These are phyloP conservation scores for Chenopodium formosanum DNA, from an alignment of 148 eudicot genomes.

Conservation along the genomic window DNA sequence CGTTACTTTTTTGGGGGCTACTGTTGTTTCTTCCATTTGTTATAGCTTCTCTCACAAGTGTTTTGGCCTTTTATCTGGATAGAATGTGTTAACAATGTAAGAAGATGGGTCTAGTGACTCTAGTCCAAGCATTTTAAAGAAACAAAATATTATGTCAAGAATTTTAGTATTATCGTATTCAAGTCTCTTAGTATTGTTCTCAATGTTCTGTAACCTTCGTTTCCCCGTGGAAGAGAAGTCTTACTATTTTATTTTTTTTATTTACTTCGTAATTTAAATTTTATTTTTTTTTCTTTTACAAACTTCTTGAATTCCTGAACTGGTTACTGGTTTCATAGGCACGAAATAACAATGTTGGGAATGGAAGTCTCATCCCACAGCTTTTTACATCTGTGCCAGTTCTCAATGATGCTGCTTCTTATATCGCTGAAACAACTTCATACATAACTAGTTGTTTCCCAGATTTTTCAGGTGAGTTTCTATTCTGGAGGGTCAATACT, in stretches of 20 bases:
- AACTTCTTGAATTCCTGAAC: neutral
- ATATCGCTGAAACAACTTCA: conserved; percentile 72
- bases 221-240: too few relatives aligned
- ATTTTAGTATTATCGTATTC: neutral
- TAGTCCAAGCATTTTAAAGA: neutral
- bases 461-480: conserved; percentile 47
- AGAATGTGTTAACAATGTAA: neutral
- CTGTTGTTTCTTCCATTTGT: neutral
- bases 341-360: conserved; percentile 34
- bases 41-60: neutral
- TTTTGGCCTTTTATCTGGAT: neutral
- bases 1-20: neutral
- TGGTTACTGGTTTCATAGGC: conserved; percentile 44
- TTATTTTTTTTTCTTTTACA: too few relatives aligned
- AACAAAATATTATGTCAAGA: neutral
- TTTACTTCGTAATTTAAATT: too few relatives aligned
- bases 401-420: conserved; percentile 77
- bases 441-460: conserved; percentile 64
- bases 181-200: neutral
- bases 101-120: neutral
- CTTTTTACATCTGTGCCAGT: conserved; percentile 68
- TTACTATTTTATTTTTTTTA: too few relatives aligned
- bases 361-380: conserved; percentile 50
- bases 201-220: too few relatives aligned
- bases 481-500: neutral